phyloP scores from a whole-genome alignment of 2,329 filamentous ascomycete genomes.

The Nemania abortiva region DNA sequence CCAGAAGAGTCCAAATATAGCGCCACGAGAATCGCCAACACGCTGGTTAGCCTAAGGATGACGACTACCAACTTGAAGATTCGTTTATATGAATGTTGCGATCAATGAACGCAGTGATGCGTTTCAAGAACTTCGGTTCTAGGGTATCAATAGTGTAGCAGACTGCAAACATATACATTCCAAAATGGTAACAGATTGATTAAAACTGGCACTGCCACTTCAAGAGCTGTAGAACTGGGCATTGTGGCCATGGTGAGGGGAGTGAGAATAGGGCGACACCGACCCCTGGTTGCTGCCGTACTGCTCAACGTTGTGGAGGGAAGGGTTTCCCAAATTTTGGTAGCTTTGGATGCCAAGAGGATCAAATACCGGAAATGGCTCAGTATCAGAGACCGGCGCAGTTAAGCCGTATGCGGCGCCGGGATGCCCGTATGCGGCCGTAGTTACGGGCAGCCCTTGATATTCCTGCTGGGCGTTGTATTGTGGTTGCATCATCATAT shows the following conservation, averaged over 20 bases:
- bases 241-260: conserved; percentile 55
- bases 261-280: conserved; percentile 58
- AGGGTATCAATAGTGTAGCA: conserved; percentile 38
- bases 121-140: conserved; percentile 24
- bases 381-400: conserved; percentile 48
- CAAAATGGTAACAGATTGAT: conserved; percentile 30
- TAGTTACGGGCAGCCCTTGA: conserved; percentile 49
- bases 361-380: conserved; percentile 55
- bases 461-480: conserved; percentile 48
- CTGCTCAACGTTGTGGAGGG: conserved; percentile 50
- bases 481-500: conserved; percentile 44
- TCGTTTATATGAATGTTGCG: not conserved
- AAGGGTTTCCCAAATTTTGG: conserved; percentile 50
- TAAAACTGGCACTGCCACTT: conserved; percentile 11
- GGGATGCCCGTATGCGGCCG: conserved; percentile 44
- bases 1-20: not conserved
- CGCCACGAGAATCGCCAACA: not conserved
- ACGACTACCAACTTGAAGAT: not conserved
- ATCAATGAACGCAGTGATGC: conserved; percentile 1
- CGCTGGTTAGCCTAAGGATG: not conserved
- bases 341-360: conserved; percentile 57
- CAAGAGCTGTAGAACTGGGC: conserved; percentile 52
- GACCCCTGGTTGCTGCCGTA: conserved; percentile 57
- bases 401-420: conserved; percentile 49
- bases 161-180: conserved; percentile 37